These are phyloP conservation scores for Huntiella decipiens DNA, from an alignment of 2,329 filamentous ascomycete genomes.

Conservation along the genomic window DNA sequence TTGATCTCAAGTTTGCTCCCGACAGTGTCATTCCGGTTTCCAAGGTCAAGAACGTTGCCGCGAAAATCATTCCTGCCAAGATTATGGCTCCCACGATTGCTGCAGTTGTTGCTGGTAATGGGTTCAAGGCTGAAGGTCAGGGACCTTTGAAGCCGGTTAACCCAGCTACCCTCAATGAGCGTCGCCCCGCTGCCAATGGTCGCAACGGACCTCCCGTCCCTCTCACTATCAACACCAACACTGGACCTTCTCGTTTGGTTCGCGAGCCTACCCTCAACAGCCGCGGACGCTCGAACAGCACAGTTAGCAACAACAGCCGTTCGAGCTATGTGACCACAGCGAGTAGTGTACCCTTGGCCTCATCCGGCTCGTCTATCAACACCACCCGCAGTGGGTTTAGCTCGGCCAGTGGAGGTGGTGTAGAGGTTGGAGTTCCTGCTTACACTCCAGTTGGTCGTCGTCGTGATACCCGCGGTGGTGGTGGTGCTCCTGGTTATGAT, in stretches of 20 bases:
- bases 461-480: not conserved
- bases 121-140: not conserved
- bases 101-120: not conserved
- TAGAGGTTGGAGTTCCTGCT: not conserved
- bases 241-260: not conserved
- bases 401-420: not conserved
- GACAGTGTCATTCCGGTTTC: not conserved
- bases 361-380: not conserved
- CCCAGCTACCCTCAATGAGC: conserved; percentile 2
- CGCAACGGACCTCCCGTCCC: not conserved
- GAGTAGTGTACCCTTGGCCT: not conserved
- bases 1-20: conserved; percentile 21
- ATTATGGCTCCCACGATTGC: not conserved
- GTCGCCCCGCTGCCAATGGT: not conserved
- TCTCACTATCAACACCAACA: conserved; percentile 1
- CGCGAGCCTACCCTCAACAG: not conserved
- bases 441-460: not conserved
- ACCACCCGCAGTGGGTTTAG: not conserved
- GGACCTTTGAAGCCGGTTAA: not conserved
- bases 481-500: not conserved
- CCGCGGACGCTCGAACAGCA: conserved; percentile 7
- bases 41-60: not conserved
- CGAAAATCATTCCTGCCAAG: not conserved
- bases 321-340: conserved; percentile 1
- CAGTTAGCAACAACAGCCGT: conserved; percentile 4